Percentiles rank a stretch among this genome's conserved stretches.
These are phyloP conservation scores for Allantophomopsis cytisporea DNA, from an alignment of 2,329 filamentous ascomycete species.

Conservation along the genomic window DNA sequence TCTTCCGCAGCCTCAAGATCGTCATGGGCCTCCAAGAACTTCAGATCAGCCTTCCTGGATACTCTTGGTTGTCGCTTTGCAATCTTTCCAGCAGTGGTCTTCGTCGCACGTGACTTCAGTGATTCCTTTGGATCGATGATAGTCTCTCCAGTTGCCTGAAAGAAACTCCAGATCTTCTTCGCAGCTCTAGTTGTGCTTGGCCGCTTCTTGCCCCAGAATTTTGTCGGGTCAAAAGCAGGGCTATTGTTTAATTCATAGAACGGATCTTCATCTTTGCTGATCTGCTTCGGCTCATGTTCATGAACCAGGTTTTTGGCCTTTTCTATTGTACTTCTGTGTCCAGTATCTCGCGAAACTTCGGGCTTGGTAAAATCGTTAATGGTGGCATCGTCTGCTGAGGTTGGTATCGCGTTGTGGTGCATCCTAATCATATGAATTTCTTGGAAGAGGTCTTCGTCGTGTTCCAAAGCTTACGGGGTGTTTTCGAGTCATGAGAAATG, in stretches of 20 bases:
- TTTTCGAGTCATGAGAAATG: too few relatives aligned
- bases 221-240: conserved; percentile 9
- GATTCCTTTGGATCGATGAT: conserved; percentile 9
- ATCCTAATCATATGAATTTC: too few relatives aligned
- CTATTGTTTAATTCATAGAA: conserved; percentile 6
- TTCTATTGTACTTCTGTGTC: conserved; percentile 1
- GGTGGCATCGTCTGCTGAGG: too few relatives aligned
- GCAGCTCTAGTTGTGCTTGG: conserved; percentile 3
- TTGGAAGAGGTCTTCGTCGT: too few relatives aligned
- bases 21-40: conserved; percentile 20
- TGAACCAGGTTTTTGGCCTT: conserved; percentile 1
- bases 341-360: too few relatives aligned
- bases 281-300: not conserved
- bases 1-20: conserved; percentile 5
- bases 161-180: conserved; percentile 3
- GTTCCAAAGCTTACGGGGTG: too few relatives aligned
- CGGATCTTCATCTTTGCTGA: not conserved
- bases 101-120: conserved; percentile 7
- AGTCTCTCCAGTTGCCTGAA: conserved; percentile 4
- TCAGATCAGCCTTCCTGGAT: conserved; percentile 20
- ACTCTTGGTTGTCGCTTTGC: conserved; percentile 14
- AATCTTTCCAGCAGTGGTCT: conserved; percentile 8
- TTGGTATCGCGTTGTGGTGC: too few relatives aligned
- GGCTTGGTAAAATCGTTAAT: too few relatives aligned
- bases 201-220: conserved; percentile 5